Evolutionary conservation across 805 yeast species (phyloP), one percentile per base, ranked within the genome.

Genomic region (Ogataea degrootiae): DNA sequence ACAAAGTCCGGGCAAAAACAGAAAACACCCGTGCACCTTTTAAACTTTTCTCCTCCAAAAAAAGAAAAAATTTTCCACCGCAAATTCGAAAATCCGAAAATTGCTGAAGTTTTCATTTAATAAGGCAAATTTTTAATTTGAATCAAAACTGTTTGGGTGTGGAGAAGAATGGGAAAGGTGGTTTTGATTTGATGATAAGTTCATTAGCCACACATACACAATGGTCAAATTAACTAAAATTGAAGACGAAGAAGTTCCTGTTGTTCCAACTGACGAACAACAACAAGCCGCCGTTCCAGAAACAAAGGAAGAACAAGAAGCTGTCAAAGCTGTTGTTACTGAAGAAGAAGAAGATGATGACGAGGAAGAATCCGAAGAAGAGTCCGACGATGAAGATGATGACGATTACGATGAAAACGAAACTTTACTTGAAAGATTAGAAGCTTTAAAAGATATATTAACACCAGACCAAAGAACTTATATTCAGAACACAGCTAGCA

Each of bases 361-460:
- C 46, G 65, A 61, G 41, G 72, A 72, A 45, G 54, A 53, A 47
- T 70, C 64, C 41, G 66, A 68, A 39, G 68, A 60, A 34, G 73
- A 70, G 26, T 68, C 59, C n/a, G 68, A 67, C 36, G 88, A 82
- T 49, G 69, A 74, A 23, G 87, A 80, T 37, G 87, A 83, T 49
- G 88, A 82, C 52, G 95, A 87, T 57, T 87, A 80, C 55, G 88
- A 87, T 65, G 87, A 82, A 62, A 80, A 83, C 63, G 99, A 94
- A 75, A 83, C 96, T 33, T 56, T 94, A 16, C 69, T 75, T 51
- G 98, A 94, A 60, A 86, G 99, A 79, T 68, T 94, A 54, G 80
- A 80, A 53, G 99, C 99, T 43, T 79, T 94, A 61, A 89, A 84
- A 69, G 97, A 94, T 66, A 87, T 92, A 46, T 74, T 94, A 44